A percentile compares a stretch with the other conserved stretches of the same genome.
Conservation (phyloP, 306 rosid species). For the Sicyos edulis region DNA sequence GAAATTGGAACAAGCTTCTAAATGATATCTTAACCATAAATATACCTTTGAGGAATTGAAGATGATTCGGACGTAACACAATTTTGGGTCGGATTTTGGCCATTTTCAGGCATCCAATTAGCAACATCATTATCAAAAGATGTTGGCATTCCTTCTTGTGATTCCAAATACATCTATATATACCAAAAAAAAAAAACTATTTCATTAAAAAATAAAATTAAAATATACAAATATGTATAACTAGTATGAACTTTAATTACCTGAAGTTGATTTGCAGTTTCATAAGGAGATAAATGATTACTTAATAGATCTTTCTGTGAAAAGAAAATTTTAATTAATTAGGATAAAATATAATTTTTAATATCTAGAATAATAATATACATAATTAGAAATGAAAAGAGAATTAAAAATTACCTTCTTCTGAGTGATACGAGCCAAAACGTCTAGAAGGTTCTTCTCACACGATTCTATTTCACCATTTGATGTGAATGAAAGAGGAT, state of each 20-base stretch:
- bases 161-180: slow-evolving; percentile 28
- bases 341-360: neutral
- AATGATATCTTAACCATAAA: too few relatives aligned
- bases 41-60: slow-evolving; percentile 27
- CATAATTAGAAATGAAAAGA: neutral
- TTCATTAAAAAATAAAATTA: neutral
- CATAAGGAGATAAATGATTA: slow-evolving; percentile 23
- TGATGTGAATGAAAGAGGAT: slow-evolving; percentile 53
- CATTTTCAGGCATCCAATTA: slow-evolving; percentile 24
- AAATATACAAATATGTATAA: neutral
- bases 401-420: slow-evolving; percentile 47
- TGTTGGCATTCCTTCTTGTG: slow-evolving; percentile 27
- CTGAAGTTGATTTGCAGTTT: slow-evolving; percentile 25
- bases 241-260: slow-evolving; percentile 5
- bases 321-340: neutral
- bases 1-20: too few relatives aligned
- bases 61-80: slow-evolving; percentile 27
- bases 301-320: slow-evolving; percentile 24
- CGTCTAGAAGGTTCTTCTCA: slow-evolving; percentile 56
- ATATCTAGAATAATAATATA: too few relatives aligned
- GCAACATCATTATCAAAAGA: slow-evolving; percentile 29
- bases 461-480: slow-evolving; percentile 53
- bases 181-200: neutral
- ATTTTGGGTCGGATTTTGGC: slow-evolving; percentile 19
- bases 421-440: slow-evolving; percentile 55